Evolutionary conservation across 805 yeast species (phyloP), one percentile per base, ranked within the genome.

Genomic region (Candida ulmi): DNA sequence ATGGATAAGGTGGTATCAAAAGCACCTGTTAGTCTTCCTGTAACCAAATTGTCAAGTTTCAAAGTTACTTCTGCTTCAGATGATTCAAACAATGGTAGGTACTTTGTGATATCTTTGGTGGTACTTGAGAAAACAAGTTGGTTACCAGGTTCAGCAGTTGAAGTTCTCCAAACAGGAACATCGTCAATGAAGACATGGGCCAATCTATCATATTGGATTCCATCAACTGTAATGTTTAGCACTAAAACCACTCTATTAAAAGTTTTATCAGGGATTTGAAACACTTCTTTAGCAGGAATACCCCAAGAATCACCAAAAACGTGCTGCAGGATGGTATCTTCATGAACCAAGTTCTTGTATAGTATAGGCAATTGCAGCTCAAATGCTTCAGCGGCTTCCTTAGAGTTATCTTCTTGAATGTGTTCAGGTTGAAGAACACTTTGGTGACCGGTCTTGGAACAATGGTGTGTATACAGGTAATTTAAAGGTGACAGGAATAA

Each of bases 61-160:
- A 83, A 71, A 32, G 74, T 61, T 18, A 78, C 50, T 7, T 69
- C 57, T 7, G 67, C 50, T 3, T 66, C 64, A 12, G 65, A 48
- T 5, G 48, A 37, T 27, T 57, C 46, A 56, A 87, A 83, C 26
- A 86, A 56, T 0, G 63, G 46, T 8, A 68, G 50, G 54, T 74
- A 85, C 13, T 63, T 56, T 2, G 88, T 69, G 1, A 85, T 71
- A 55, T 88, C 95, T 54, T 83, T 86, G 24, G 71, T 63, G 39
- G 71, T 62, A 5, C 59, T 51, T 19, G 83, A 74, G 46, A 66
- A 73, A 9, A 73, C 71, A 2, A 62, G 48, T 12, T 52, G 55
- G 50, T 80, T 60, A 41, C 73, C 72, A 1, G 95, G 95, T 60
- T 87, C 95, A 13, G 84, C 78, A 3, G 95, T 88, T 3, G 91